Percentiles rank a stretch among this genome's conserved stretches.
Evolutionary conservation across 345 rosid genomes (phyloP).

Genomic region (Bruguiera gymnorhiza): DNA sequence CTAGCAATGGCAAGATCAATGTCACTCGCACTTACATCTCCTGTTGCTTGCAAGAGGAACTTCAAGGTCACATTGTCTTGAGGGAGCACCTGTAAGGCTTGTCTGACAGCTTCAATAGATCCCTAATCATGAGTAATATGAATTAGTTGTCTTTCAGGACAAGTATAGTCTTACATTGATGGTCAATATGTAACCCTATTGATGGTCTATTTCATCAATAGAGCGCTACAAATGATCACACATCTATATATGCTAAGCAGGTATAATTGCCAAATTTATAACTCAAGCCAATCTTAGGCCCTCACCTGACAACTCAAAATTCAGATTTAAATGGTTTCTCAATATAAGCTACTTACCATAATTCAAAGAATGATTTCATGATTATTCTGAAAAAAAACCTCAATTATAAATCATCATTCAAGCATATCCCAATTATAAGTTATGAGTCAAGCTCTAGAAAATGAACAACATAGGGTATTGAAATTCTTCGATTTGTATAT

Average conservation of each 20-base stretch:
- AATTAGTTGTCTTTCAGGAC: slow-evolving; percentile 2
- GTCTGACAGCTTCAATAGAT: slow-evolving; percentile 92
- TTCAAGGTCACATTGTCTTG: slow-evolving; percentile 85
- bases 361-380: too few relatives aligned
- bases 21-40: slow-evolving; percentile 86
- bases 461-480: neutral
- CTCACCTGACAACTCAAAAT: too few relatives aligned
- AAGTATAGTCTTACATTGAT: too few relatives aligned
- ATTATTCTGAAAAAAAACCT: too few relatives aligned
- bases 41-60: slow-evolving; percentile 87
- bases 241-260: too few relatives aligned
- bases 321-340: too few relatives aligned
- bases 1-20: slow-evolving; percentile 92
- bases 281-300: too few relatives aligned
- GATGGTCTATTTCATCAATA: too few relatives aligned
- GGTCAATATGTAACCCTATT: too few relatives aligned
- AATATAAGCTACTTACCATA: too few relatives aligned
- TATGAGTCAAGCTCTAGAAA: slow-evolving; percentile 1
- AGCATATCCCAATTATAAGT: neutral
- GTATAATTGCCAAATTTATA: too few relatives aligned
- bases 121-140: slow-evolving; percentile 54
- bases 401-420: neutral
- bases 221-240: too few relatives aligned
- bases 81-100: slow-evolving; percentile 90
- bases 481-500: neutral